These are phyloP conservation scores for Beauveria bassiana DNA, from an alignment of 2,329 filamentous ascomycete species.

Conservation along the genomic window DNA sequence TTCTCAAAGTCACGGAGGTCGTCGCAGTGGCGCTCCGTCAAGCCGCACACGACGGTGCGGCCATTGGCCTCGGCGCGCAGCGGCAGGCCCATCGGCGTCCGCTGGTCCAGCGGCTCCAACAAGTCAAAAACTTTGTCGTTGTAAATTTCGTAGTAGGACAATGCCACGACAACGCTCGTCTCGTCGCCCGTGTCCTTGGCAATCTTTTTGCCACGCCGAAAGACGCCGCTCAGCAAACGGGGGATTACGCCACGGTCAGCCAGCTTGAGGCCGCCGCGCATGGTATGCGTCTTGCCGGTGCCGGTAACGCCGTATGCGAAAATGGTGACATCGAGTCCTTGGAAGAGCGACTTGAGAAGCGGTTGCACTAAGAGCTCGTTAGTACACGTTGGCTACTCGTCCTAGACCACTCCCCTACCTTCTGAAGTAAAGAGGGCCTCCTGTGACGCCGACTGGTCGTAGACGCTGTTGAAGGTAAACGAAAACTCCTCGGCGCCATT, in stretches of 20 bases:
- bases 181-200: conserved; percentile 67
- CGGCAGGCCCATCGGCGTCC: conserved; percentile 70
- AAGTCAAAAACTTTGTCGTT: conserved; percentile 93
- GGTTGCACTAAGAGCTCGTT: conserved; percentile 58
- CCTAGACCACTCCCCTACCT: conserved; percentile 45
- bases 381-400: not conserved
- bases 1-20: conserved; percentile 85
- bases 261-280: conserved; percentile 83
- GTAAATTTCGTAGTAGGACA: conserved; percentile 96
- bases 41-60: conserved; percentile 77
- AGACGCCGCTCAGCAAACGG: conserved; percentile 75
- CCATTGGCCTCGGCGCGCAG: conserved; percentile 80
- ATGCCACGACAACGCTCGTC: conserved; percentile 62
- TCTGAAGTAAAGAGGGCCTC: conserved; percentile 84
- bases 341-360: conserved; percentile 85
- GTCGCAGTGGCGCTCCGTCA: conserved; percentile 74
- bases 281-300: conserved; percentile 92
- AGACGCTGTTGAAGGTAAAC: conserved; percentile 92
- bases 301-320: conserved; percentile 93
- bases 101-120: conserved; percentile 80
- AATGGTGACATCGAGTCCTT: conserved; percentile 78
- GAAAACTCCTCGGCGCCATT: conserved; percentile 86
- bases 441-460: conserved; percentile 71
- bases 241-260: conserved; percentile 85
- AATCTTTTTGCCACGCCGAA: conserved; percentile 76